Percentiles rank a stretch among this genome's conserved stretches.
These are phyloP conservation scores for Arthrinium phaeospermum DNA, from an alignment of 2,329 filamentous ascomycete species.

Conservation along the genomic window DNA sequence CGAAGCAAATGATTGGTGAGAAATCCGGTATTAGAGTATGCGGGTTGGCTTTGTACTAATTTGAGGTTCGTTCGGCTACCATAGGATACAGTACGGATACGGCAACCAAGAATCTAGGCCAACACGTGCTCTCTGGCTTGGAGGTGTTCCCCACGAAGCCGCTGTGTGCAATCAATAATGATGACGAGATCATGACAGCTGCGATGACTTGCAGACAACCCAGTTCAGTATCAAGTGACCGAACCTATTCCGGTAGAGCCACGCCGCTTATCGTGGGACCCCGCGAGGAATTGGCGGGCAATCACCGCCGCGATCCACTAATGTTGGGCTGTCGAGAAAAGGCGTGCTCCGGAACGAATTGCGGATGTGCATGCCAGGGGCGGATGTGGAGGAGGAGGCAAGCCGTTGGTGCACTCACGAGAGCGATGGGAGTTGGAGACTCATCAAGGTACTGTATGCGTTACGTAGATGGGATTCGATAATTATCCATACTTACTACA, in stretches of 20 bases:
- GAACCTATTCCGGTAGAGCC: neutral
- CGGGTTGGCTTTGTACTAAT: neutral
- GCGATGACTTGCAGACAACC: conserved; percentile 3
- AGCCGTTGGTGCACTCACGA: neutral
- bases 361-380: neutral
- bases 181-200: conserved; percentile 7
- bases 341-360: neutral
- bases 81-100: neutral
- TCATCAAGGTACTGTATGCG: neutral
- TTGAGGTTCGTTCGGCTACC: neutral
- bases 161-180: neutral
- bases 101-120: neutral
- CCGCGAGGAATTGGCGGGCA: conserved; percentile 9
- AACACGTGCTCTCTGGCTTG: neutral
- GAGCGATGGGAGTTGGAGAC: neutral
- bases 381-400: neutral
- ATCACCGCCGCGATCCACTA: neutral
- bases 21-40: neutral
- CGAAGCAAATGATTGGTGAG: no score
- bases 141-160: neutral
- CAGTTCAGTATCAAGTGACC: neutral
- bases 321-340: neutral
- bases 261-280: neutral
- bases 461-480: neutral
- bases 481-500: neutral